A percentile compares a stretch with the other conserved stretches of the same genome.
Evolutionary conservation across 441 rosid genomes (phyloP).

Genomic region (Aquilaria agallochum): DNA sequence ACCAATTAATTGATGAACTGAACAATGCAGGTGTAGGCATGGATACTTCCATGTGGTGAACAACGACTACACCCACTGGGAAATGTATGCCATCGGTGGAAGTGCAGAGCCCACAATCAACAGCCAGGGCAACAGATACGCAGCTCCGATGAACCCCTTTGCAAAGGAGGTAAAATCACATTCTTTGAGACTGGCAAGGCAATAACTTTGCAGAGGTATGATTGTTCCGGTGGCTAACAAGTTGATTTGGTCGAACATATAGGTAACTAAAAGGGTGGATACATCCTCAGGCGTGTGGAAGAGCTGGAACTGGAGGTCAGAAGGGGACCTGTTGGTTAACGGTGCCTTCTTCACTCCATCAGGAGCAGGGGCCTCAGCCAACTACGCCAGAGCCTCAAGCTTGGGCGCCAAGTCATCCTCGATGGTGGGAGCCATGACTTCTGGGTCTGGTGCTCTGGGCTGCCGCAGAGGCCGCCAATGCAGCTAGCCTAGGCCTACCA

Average conservation of each 20-base stretch:
- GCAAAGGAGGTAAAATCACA: slow-evolving; percentile 31
- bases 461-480: slow-evolving; percentile 21
- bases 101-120: slow-evolving; percentile 46
- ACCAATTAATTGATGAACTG: slow-evolving; percentile 2
- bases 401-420: slow-evolving; percentile 48
- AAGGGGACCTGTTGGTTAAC: slow-evolving; percentile 38
- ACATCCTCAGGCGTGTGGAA: slow-evolving; percentile 31
- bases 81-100: slow-evolving; percentile 51
- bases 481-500: not conserved
- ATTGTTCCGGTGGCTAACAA: not conserved
- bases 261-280: slow-evolving; percentile 44
- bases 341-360: slow-evolving; percentile 42
- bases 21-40: slow-evolving; percentile 37
- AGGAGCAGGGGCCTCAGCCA: slow-evolving; percentile 34
- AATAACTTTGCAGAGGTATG: not conserved
- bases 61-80: slow-evolving; percentile 51
- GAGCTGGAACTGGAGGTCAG: slow-evolving; percentile 47
- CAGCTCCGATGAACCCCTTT: slow-evolving; percentile 31
- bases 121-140: slow-evolving; percentile 45
- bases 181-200: not conserved
- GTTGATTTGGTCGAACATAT: not conserved
- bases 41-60: slow-evolving; percentile 53
- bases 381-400: slow-evolving; percentile 48
- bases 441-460: slow-evolving; percentile 32
- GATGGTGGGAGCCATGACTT: slow-evolving; percentile 32